A percentile compares a stretch with the other conserved stretches of the same genome.
Evolutionary conservation across 352 stramenopile species (phyloP).

Genomic region (Globisporangium mamillatum): DNA sequence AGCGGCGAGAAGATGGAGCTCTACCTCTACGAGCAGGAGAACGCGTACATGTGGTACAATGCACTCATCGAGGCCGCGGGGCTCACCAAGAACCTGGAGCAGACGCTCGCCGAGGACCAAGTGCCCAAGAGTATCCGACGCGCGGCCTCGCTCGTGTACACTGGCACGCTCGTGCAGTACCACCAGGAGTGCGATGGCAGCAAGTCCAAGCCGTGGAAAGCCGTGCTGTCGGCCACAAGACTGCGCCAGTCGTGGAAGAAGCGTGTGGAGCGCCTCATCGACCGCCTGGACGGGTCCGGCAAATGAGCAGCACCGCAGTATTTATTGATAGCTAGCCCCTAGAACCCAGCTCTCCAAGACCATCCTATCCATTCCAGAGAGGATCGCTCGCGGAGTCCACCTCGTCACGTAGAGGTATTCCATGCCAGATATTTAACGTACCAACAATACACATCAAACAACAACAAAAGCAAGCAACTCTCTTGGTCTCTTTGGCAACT

Average conservation of each 20-base stretch:
- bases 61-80: conserved; percentile 58
- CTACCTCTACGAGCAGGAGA: conserved; percentile 61
- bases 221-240: conserved; percentile 35
- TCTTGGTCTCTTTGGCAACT: not conserved
- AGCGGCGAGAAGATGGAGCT: conserved; percentile 74
- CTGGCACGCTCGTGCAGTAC: conserved; percentile 69
- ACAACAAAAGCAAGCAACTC: not conserved
- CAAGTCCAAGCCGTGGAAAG: conserved; percentile 37
- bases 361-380: not conserved
- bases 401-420: not conserved
- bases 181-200: conserved; percentile 39
- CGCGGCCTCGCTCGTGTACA: conserved; percentile 32
- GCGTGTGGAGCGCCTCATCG: conserved; percentile 58
- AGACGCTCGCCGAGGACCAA: conserved; percentile 27
- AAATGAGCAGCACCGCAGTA: conserved; percentile 12
- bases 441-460: not conserved
- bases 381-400: too few species aligned
- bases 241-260: conserved; percentile 41
- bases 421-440: conserved; percentile 3
- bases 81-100: conserved; percentile 47
- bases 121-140: conserved; percentile 17
- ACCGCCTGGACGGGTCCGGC: conserved; percentile 40
- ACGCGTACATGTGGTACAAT: conserved; percentile 56
- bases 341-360: not conserved
- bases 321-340: conserved; percentile 8